These are phyloP conservation scores for Colletotrichum paranaense DNA, from an alignment of 2,329 filamentous ascomycete species.

Conservation along the genomic window DNA sequence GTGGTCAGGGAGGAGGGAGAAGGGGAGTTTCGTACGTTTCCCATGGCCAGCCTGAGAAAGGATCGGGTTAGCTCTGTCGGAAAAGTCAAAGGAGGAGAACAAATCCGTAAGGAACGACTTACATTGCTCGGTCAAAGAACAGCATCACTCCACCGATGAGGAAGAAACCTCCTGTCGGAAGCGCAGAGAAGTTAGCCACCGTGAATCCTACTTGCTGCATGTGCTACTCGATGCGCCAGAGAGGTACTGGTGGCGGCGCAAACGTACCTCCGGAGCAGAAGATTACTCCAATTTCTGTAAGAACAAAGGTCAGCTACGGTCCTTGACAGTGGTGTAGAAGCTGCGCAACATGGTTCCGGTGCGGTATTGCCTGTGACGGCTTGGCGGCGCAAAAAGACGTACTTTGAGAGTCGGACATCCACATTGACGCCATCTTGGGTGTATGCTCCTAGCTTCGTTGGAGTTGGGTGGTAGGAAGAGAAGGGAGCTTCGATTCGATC, in stretches of 20 bases:
- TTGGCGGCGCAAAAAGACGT: slow-evolving; percentile 53
- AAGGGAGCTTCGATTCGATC: neutral
- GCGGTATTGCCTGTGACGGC: neutral
- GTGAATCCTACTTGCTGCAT: neutral
- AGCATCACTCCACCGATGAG: slow-evolving; percentile 92
- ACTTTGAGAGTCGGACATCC: slow-evolving; percentile 97
- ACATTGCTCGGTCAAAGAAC: slow-evolving; percentile 98
- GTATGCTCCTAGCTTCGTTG: neutral
- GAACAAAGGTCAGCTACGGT: slow-evolving; percentile 44
- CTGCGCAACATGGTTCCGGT: neutral
- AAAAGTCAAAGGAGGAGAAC: neutral
- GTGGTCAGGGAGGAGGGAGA: slow-evolving; percentile 24
- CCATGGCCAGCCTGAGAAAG: slow-evolving; percentile 86
- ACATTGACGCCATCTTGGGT: slow-evolving; percentile 86
- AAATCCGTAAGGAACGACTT: slow-evolving; percentile 47
- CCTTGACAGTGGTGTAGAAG: neutral
- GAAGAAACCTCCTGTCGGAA: slow-evolving; percentile 84
- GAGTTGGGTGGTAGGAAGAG: neutral
- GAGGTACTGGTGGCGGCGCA: slow-evolving; percentile 38
- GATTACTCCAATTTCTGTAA: slow-evolving; percentile 91
- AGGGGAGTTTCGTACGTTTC: slow-evolving; percentile 74
- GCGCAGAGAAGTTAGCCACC: slow-evolving; percentile 24
- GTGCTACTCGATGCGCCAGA: slow-evolving; percentile 38
- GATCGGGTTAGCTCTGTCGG: slow-evolving; percentile 32
- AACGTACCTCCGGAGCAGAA: slow-evolving; percentile 97